phyloP scores from a whole-genome alignment of 2,329 filamentous ascomycete species.

The Colletotrichum sp. region DNA sequence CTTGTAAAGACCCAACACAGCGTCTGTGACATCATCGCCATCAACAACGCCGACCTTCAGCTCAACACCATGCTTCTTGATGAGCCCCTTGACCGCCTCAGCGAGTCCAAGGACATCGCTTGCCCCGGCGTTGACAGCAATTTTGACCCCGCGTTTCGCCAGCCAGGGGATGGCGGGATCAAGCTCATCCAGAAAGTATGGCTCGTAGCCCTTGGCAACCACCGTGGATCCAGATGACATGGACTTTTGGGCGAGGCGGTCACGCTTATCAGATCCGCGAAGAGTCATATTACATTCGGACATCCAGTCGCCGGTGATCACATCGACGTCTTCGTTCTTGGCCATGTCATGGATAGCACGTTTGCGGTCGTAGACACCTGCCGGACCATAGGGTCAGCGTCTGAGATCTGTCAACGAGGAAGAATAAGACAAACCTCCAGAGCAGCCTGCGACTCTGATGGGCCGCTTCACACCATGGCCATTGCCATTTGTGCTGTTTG shows the following conservation, averaged over 20 bases:
- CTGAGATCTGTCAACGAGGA: no score
- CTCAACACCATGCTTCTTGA: conserved; percentile 31
- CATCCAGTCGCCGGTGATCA: conserved; percentile 37
- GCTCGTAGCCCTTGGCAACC: conserved; percentile 46
- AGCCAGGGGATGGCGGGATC: conserved; percentile 34
- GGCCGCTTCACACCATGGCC: not conserved
- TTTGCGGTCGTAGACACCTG: conserved; percentile 44
- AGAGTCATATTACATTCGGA: conserved; percentile 34
- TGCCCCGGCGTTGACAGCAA: conserved; percentile 41
- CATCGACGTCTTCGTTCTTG: conserved; percentile 30
- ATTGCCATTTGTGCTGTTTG: not conserved
- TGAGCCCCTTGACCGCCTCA: conserved; percentile 23
- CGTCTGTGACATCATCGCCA: conserved; percentile 37
- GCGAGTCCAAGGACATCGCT: conserved; percentile 31
- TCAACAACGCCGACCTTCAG: conserved; percentile 39
- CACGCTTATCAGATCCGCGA: conserved; percentile 31
- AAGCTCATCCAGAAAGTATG: conserved; percentile 34
- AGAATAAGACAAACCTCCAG: not conserved
- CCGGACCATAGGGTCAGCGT: not conserved
- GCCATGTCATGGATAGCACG: conserved; percentile 30
- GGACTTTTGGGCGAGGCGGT: conserved; percentile 25
- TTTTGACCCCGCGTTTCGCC: conserved; percentile 32
- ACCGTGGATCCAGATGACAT: conserved; percentile 30
- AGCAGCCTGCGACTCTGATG: not conserved
- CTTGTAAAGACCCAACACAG: conserved; percentile 27